Base-by-base conservation (phyloP, 2,329 filamentous ascomycete species). In the Colletotrichum aenigma region DNA sequence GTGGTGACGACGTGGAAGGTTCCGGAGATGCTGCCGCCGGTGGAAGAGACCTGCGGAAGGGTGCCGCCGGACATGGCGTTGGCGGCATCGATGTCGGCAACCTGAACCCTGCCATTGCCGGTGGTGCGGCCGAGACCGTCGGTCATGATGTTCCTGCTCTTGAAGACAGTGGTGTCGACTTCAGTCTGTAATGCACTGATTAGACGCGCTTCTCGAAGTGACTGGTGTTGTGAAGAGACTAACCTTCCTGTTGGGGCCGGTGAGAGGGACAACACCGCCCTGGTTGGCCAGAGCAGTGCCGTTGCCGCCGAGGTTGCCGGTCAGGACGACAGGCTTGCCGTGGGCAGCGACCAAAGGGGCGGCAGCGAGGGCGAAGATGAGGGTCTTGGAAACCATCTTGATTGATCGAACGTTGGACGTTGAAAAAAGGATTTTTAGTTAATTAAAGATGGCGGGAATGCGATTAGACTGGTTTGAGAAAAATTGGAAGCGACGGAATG, bases 111-210 rank as follows among this genome's bases (percentile, higher is more conserved):
- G 77, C 86, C 86, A 26, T 78, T 72, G 34, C 79, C 82, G 0
- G 78, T 82, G 66, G 85, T 87, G 36, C 76, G 79, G 76, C 86
- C 86, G 36, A 87, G 83, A 26, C 85, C 84, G 77, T 87, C 79
- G 56, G 81, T 81, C 67, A 79, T 78, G 74, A 84, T 81, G 52
- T 83, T 80, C 77, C 78, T 83, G 21, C 77, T 79, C 24, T 76
- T 73, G 82, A 88, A 88, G 77, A 88, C 83, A 48, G 86, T 88
- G 34, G 87, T 87, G 79, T 88, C 87, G 38, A 85, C 79, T 78
- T 88, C 86, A 3, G 86, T 88, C 76, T 81, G n/a, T n/a, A n/a
- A n/a, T n/a, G n/a, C n/a, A n/a, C n/a, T n/a, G n/a, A n/a, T n/a
- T n/a, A n/a, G n/a, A n/a, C n/a, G n/a, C n/a, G n/a, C n/a, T n/a